Base-by-base conservation (phyloP, 345 rosid species). In the Rhizophora mangle region DNA sequence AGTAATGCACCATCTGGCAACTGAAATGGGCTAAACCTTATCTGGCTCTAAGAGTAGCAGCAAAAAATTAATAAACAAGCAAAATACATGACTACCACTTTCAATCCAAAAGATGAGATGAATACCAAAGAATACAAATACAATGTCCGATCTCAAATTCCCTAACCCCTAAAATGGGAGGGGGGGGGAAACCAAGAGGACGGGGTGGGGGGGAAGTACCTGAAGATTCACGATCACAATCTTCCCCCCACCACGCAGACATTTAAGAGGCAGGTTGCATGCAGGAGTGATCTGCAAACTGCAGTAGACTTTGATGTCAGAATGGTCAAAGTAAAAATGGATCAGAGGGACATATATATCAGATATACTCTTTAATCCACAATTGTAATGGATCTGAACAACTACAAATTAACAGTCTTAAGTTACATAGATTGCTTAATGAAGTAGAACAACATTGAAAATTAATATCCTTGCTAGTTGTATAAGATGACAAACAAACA, bases 271-370 rank as follows among this genome's bases (percentile, higher is more conserved):
- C 82, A 95, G 79, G 76, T 95, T 95, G 92, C 99, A 95, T 32
- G 99, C 99, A 60, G 99, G 99, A 69, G 99, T 95, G 62, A 95
- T 95, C 87, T 95, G 99, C 96, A 95, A 87, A 85, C 99, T 95
- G 94, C 76, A 84, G 0, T 32, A 20, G 9, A 30, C 18, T 20
- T 60, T 32, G 54, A 18, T 22, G 60, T 64, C 18, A 72, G 19
- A 20, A 32, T 0, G 55, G 34, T 55, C 16, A 15, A 20, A 30
- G 15, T 15, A 34, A 62, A 62, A 9, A 56, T 63, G 49, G 30
- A 71, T 9, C 21, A 54, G 18, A 30, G 18, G 19, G 22, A 18
- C 30, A 54, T 8, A 18, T 20, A 22, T 9, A 22, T 26, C 19
- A 20, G 49, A 36, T 39, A 64, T 21, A 52, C 3, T 43, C 49